Evolutionary conservation across 768 basidiomycete species (phyloP).

Genomic region (Pisolithus tinctorius): DNA sequence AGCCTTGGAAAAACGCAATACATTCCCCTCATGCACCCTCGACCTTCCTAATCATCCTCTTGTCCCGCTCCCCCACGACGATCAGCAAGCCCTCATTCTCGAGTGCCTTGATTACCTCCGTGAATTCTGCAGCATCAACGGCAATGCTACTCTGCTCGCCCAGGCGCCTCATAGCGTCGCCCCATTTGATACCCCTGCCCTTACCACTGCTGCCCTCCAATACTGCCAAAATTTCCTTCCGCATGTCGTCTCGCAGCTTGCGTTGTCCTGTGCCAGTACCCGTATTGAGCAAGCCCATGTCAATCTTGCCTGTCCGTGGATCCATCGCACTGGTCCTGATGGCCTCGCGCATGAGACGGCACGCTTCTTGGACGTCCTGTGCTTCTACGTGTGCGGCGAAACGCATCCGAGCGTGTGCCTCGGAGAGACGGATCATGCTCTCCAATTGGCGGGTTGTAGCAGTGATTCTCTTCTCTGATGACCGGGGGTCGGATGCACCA

Average conservation of each 20-base stretch:
- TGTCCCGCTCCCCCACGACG: constrained; percentile 82
- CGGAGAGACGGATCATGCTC: constrained; percentile 91
- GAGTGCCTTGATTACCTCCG: constrained; percentile 66
- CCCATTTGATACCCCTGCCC: constrained; percentile 66
- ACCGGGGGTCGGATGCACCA: constrained; percentile 77
- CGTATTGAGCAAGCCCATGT: constrained; percentile 92
- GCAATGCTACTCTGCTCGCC: constrained; percentile 80
- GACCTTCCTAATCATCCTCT: constrained; percentile 68
- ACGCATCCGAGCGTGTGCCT: constrained; percentile 96
- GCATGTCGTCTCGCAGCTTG: constrained; percentile 84
- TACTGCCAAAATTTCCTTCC: constrained; percentile 66
- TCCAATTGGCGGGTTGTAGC: constrained; percentile 97
- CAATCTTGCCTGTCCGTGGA: constrained; percentile 94
- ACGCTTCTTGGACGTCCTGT: constrained; percentile 84
- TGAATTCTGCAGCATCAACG: constrained; percentile 75
- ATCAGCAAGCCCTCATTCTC: constrained; percentile 85
- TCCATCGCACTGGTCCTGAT: constrained; percentile 94
- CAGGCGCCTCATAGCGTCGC: constrained; percentile 71
- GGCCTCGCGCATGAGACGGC: constrained; percentile 93
- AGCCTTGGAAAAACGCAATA: no score
- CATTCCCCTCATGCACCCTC: constrained; percentile 31
- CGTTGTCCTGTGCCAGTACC: constrained; percentile 87
- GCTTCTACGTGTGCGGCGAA: constrained; percentile 84
- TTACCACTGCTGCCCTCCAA: constrained; percentile 48
- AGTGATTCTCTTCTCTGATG: constrained; percentile 89